Evolutionary conservation across 2,329 filamentous ascomycete species (phyloP), one percentile per base, ranked within the genome.

Genomic region (Cercospora nicotianae): DNA sequence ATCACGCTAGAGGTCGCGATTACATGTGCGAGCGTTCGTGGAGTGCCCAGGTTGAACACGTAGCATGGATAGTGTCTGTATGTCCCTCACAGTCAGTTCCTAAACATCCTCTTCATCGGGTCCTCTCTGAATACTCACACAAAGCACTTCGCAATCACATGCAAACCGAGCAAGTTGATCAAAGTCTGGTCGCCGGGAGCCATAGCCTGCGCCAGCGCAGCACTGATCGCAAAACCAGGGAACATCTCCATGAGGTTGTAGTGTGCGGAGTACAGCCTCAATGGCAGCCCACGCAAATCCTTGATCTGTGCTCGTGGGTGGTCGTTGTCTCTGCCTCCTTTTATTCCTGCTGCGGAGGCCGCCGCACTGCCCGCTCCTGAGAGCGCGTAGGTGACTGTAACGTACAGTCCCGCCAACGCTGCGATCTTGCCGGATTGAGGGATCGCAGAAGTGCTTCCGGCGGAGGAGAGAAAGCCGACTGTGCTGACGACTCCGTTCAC

Each of bases 131-230:
- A 7, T 6, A 70, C 72, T 73, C 69, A 75, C 71, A 76, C 64
- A 63, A 76, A 74, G 26, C 70, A 65, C 72, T 76, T 76, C 33
- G 67, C 66, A 51, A 76, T 69, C 18, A 76, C 75, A 68, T 76
- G 75, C 68, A 76, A 65, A 63, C 75, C 75, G n/a, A 76, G 60
- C 72, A 76, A 64, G 59, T 75, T 76, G 39, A 75, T 71, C 60
- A 76, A 63, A 13, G 51, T 67, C 68, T 74, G 72, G 67, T 76
- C 75, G 16, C 67, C 69, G 2, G 75, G 75, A 28, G 75, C 74
- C 23, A 75, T 72, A n/a, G 69, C 72, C 67, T 75, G 73, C n/a
- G 74, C 67, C 61, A 76, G 57, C 10, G 74, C 75, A 33, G 75
- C 75, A 8, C 60, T 66, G 13, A 76, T 64, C 1, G 73, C 75